phyloP scores from a whole-genome alignment of 805 yeast genomes.

The Candida berthetii region DNA sequence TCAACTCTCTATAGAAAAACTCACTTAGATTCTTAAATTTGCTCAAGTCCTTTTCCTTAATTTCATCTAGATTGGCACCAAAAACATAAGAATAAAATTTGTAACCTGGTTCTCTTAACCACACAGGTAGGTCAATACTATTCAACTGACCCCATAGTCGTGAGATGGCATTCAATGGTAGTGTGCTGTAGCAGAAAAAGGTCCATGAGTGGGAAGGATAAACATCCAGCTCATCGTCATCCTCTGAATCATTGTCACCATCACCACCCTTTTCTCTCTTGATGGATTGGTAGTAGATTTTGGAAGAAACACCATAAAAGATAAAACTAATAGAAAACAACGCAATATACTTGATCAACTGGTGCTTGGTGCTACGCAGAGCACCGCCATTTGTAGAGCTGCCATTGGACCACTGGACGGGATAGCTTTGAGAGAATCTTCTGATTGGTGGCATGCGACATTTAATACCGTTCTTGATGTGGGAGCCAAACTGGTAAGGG shows the following conservation, averaged over 20 bases:
- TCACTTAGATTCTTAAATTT: slow-evolving; percentile 80
- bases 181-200: slow-evolving; percentile 78
- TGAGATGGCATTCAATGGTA: slow-evolving; percentile 87
- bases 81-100: slow-evolving; percentile 70
- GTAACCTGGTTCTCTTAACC: slow-evolving; percentile 83
- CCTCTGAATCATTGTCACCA: slow-evolving; percentile 16
- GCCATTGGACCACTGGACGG: slow-evolving; percentile 14
- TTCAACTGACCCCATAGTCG: slow-evolving; percentile 94
- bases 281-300: slow-evolving; percentile 17
- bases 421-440: slow-evolving; percentile 16
- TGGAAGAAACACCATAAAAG: slow-evolving; percentile 22
- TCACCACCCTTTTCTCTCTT: slow-evolving; percentile 6
- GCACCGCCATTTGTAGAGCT: slow-evolving; percentile 8
- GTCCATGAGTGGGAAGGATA: slow-evolving; percentile 81
- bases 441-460: slow-evolving; percentile 22
- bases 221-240: slow-evolving; percentile 21
- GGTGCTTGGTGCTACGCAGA: slow-evolving; percentile 11
- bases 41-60: slow-evolving; percentile 73
- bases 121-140: slow-evolving; percentile 73
- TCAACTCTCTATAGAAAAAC: slow-evolving; percentile 80
- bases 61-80: slow-evolving; percentile 87
- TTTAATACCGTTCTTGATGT: slow-evolving; percentile 21
- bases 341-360: slow-evolving; percentile 20
- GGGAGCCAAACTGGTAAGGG: slow-evolving; percentile 28
- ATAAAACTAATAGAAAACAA: slow-evolving; percentile 20